Conservation (phyloP, 768 basidiomycete genomes). For the Baorangia bicolor region DNA sequence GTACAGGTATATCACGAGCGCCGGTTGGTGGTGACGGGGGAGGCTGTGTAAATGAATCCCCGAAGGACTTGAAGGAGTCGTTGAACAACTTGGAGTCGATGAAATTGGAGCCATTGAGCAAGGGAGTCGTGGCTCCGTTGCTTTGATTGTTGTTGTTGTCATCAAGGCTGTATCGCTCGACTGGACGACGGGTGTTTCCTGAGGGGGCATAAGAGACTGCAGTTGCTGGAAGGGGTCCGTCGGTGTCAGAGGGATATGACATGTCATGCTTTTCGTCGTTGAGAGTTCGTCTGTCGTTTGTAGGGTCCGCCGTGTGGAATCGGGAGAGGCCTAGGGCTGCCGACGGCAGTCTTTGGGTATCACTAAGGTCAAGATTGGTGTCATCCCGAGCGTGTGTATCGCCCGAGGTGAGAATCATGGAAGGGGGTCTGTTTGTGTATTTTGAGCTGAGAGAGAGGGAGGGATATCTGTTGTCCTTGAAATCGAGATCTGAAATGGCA, state of each 20-base stretch:
- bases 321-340: conserved; percentile 11
- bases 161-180: conserved; percentile 54
- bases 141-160: conserved; percentile 30
- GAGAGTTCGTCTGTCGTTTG: conserved; percentile 22
- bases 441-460: conserved; percentile 29
- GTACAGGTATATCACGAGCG: conserved; percentile 29
- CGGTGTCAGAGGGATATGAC: conserved; percentile 12
- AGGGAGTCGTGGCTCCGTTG: conserved; percentile 18
- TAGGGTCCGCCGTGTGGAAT: conserved; percentile 16
- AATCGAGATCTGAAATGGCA: conserved; percentile 57
- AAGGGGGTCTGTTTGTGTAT: conserved; percentile 23
- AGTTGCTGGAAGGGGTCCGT: conserved; percentile 28
- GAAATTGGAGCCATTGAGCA: conserved; percentile 27
- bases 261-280: conserved; percentile 25
- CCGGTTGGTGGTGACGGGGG: conserved; percentile 23
- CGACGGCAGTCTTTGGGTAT: conserved; percentile 14
- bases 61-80: conserved; percentile 34
- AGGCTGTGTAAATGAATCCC: conserved; percentile 25
- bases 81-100: conserved; percentile 29
- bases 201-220: conserved; percentile 47
- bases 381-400: conserved; percentile 29
- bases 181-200: conserved; percentile 44
- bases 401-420: conserved; percentile 31
- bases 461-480: conserved; percentile 62
- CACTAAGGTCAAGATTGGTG: conserved; percentile 4